phyloP scores from a whole-genome alignment of 148 eudicot genomes.

The Persicaria maculosa region DNA sequence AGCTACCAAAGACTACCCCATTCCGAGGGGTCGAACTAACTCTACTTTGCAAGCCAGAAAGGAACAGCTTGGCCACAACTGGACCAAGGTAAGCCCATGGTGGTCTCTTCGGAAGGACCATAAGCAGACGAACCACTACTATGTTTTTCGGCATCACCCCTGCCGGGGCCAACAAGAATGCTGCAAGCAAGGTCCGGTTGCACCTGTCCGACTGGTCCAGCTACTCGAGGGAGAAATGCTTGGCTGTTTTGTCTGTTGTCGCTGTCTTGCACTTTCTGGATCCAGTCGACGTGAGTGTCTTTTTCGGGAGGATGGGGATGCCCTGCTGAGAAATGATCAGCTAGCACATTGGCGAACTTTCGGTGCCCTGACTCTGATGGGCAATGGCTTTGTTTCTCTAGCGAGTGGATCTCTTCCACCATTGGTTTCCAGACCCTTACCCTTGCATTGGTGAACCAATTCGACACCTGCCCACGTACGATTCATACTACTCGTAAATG shows the following conservation, averaged over 20 bases:
- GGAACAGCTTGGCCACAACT: slow-evolving; percentile 30
- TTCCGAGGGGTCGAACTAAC: slow-evolving; percentile 1
- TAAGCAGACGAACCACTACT: slow-evolving; percentile 3
- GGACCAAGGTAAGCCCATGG: slow-evolving; percentile 27
- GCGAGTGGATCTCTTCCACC: slow-evolving; percentile 45
- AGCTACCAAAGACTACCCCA: too few species aligned
- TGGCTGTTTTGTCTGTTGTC: neutral
- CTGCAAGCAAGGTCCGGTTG: neutral
- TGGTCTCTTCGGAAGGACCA: slow-evolving; percentile 12
- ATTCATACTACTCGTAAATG: neutral
- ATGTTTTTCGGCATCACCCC: neutral
- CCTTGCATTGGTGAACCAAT: slow-evolving; percentile 50
- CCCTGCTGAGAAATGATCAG: slow-evolving; percentile 17
- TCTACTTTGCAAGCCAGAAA: slow-evolving; percentile 36
- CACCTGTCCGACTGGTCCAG: neutral
- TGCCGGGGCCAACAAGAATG: neutral
- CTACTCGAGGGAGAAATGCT: neutral
- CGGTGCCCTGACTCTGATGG: slow-evolving; percentile 19
- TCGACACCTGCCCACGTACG: slow-evolving; percentile 26
- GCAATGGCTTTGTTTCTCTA: slow-evolving; percentile 28
- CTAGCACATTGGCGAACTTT: slow-evolving; percentile 13
- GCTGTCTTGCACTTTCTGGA: slow-evolving; percentile 11
- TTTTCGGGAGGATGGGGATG: slow-evolving; percentile 23
- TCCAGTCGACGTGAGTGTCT: slow-evolving; percentile 17
- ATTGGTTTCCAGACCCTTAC: slow-evolving; percentile 47